These are phyloP conservation scores for Rhizophagus sp. DNA, from an alignment of 192 early-diverging fungal genomes.

Conservation along the genomic window DNA sequence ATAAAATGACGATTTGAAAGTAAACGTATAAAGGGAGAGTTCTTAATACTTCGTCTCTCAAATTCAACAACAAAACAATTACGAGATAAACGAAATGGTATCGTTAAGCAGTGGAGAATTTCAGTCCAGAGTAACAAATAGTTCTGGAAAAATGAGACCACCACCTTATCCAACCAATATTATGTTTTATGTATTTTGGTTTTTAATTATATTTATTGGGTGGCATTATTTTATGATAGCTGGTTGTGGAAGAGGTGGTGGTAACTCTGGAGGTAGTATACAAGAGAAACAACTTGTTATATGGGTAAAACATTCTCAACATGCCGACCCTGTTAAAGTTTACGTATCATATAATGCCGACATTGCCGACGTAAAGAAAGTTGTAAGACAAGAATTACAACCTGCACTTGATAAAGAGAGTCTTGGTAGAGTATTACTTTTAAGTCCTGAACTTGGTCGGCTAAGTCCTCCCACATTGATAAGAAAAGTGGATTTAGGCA, in stretches of 20 bases:
- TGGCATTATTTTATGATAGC: not conserved
- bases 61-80: no score
- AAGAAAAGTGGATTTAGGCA: conserved; percentile 6
- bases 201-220: not conserved
- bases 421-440: conserved; percentile 30
- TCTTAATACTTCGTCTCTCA: no score
- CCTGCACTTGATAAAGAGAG: conserved; percentile 30
- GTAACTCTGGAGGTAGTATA: not conserved
- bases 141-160: not conserved
- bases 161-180: not conserved
- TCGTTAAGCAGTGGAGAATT: not conserved
- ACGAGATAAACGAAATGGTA: not conserved
- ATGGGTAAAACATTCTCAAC: conserved; percentile 28
- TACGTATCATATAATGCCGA: conserved; percentile 28
- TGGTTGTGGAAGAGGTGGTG: not conserved
- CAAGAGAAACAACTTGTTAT: conserved; percentile 15
- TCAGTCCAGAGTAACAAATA: conserved; percentile 1
- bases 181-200: not conserved
- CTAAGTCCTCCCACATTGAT: conserved; percentile 16
- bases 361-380: conserved; percentile 32
- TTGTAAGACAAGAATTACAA: conserved; percentile 29
- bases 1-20: no score
- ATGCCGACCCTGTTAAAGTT: conserved; percentile 32
- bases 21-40: no score
- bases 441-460: conserved; percentile 25